These are phyloP conservation scores for Rhodotorula sp. DNA, from an alignment of 1,284 basidiomycete species.

Conservation along the genomic window DNA sequence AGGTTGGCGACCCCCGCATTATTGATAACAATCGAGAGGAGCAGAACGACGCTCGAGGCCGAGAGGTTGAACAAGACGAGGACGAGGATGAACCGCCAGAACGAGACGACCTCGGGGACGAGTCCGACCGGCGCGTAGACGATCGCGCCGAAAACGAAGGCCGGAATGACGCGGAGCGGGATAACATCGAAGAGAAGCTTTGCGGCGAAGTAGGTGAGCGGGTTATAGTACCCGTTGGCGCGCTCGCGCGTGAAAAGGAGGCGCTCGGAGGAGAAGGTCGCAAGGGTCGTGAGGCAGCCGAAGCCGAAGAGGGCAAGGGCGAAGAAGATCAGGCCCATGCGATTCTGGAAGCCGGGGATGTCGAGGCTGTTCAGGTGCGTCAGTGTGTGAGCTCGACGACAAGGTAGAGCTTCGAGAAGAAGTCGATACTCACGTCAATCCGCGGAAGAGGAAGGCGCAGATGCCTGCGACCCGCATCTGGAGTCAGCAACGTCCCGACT, in stretches of 20 bases:
- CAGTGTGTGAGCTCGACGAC: slow-evolving; percentile 21
- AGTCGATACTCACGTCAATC: slow-evolving; percentile 55
- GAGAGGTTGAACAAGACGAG: slow-evolving; percentile 93
- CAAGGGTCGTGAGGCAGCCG: slow-evolving; percentile 87
- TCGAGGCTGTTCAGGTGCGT: slow-evolving; percentile 53
- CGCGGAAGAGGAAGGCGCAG: slow-evolving; percentile 76
- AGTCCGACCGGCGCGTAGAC: slow-evolving; percentile 90
- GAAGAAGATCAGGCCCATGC: slow-evolving; percentile 89
- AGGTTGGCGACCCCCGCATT: slow-evolving; percentile 85
- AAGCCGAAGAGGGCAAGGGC: slow-evolving; percentile 92
- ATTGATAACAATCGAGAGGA: slow-evolving; percentile 81
- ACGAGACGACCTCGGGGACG: slow-evolving; percentile 79
- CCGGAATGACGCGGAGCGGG: slow-evolving; percentile 88
- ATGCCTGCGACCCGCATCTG: slow-evolving; percentile 57
- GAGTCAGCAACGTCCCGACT: background rate
- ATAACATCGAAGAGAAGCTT: slow-evolving; percentile 96
- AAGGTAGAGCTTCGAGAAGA: slow-evolving; percentile 47
- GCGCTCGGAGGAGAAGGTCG: slow-evolving; percentile 88
- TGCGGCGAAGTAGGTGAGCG: slow-evolving; percentile 90
- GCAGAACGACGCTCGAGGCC: slow-evolving; percentile 83
- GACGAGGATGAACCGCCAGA: slow-evolving; percentile 97
- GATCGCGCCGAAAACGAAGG: slow-evolving; percentile 89
- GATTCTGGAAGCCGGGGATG: slow-evolving; percentile 90
- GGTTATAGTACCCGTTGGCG: slow-evolving; percentile 94
- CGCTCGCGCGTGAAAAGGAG: slow-evolving; percentile 94